Evolutionary conservation across 768 basidiomycete genomes (phyloP).

Genomic region (Serendipita vermifera): DNA sequence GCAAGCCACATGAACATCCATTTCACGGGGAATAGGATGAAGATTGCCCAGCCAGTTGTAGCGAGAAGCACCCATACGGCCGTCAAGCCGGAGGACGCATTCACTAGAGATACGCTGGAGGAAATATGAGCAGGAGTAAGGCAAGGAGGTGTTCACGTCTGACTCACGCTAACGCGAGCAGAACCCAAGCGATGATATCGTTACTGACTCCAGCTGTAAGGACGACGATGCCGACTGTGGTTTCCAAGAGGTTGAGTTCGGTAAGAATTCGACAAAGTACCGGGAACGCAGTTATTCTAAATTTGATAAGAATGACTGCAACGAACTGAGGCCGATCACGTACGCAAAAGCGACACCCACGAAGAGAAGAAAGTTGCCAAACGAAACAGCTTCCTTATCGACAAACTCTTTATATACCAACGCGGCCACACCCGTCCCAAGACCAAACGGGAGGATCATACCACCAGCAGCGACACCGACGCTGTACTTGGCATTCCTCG

Average conservation of each 20-base stretch:
- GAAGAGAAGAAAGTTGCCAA: conserved; percentile 77
- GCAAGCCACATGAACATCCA: conserved; percentile 57
- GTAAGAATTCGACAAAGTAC: conserved; percentile 67
- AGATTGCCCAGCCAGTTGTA: conserved; percentile 47
- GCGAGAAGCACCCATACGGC: conserved; percentile 72
- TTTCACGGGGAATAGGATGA: conserved; percentile 52
- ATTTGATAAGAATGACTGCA: background rate
- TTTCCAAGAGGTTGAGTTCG: conserved; percentile 68
- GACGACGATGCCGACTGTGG: conserved; percentile 69
- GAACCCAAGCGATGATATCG: conserved; percentile 49
- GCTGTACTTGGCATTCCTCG: conserved; percentile 46
- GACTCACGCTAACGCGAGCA: conserved; percentile 52
- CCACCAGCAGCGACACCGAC: conserved; percentile 51
- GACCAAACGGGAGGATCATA: conserved; percentile 61
- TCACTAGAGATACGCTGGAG: conserved; percentile 55
- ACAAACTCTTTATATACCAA: conserved; percentile 64
- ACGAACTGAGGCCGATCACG: background rate
- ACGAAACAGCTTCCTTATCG: conserved; percentile 37
- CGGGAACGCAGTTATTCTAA: conserved; percentile 62
- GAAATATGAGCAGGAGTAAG: background rate
- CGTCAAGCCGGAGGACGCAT: conserved; percentile 56
- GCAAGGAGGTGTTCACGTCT: background rate
- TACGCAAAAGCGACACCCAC: conserved; percentile 61
- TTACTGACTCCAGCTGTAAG: conserved; percentile 60
- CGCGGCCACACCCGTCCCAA: conserved; percentile 46